Percentiles rank a stretch among this genome's conserved stretches.
Evolutionary conservation across 768 basidiomycete species (phyloP).

Genomic region (Xerocomus brunneocitrinus): DNA sequence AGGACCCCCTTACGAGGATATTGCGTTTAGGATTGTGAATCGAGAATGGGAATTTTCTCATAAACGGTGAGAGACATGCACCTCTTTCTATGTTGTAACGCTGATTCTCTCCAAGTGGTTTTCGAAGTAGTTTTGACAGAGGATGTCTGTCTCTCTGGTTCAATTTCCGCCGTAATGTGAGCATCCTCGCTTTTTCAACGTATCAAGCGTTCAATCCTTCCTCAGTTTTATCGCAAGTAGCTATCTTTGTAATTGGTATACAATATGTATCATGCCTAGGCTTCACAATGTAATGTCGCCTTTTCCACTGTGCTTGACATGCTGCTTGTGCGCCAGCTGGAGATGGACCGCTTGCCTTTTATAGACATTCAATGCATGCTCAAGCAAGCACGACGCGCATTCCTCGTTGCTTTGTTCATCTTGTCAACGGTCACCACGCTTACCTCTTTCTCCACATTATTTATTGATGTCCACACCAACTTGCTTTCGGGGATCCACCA

Average conservation of each 20-base stretch:
- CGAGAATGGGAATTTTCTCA: conserved; percentile 99
- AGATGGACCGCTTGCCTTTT: conserved; percentile 13
- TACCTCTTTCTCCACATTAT: not conserved
- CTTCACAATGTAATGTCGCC: conserved; percentile 29
- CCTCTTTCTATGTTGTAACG: conserved; percentile 10
- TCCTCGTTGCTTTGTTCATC: conserved; percentile 22
- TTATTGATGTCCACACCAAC: conserved; percentile 4
- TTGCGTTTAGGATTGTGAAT: conserved; percentile 96
- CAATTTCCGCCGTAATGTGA: conserved; percentile 89
- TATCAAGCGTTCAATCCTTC: conserved; percentile 15
- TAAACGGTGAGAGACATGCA: conserved; percentile 59
- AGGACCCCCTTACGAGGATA: conserved; percentile 97
- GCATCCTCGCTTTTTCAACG: conserved; percentile 28
- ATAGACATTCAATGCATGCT: conserved; percentile 1
- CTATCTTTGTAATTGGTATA: conserved; percentile 14
- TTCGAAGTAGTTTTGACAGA: conserved; percentile 94
- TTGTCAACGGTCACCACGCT: conserved; percentile 7
- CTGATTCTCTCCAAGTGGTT: conserved; percentile 56
- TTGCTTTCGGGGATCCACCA: conserved; percentile 7
- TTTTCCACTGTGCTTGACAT: conserved; percentile 2
- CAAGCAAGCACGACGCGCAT: conserved; percentile 3
- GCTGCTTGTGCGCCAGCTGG: not conserved
- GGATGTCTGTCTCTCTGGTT: conserved; percentile 96
- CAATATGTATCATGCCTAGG: conserved; percentile 18
- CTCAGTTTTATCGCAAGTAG: conserved; percentile 80